A percentile compares a stretch with the other conserved stretches of the same genome.
Evolutionary conservation across 177 flowering plant genomes (phyloP).

Genomic region (Vitis hybrid): DNA sequence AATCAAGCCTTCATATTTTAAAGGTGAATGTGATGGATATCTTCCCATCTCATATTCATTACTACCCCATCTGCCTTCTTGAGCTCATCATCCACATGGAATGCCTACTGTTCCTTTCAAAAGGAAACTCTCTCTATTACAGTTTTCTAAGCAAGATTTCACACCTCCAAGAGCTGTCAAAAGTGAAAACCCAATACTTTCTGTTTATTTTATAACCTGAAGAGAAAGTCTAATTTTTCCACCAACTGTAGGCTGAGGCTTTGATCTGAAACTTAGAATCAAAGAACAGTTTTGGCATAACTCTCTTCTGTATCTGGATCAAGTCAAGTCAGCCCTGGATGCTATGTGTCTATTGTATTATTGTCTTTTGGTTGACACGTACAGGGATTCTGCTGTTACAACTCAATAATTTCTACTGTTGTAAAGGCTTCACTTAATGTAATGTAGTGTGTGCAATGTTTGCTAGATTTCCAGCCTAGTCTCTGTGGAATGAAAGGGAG

Average conservation of each 20-base stretch:
- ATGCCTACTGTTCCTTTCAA: neutral
- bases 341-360: neutral
- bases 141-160: no score
- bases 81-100: slow-evolving; percentile 1
- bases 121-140: no score
- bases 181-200: no score
- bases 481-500: slow-evolving; percentile 17
- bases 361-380: neutral
- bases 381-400: neutral
- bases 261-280: no score
- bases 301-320: no score
- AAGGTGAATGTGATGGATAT: slow-evolving; percentile 1
- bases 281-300: no score
- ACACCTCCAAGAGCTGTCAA: no score
- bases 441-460: slow-evolving; percentile 4
- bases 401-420: neutral
- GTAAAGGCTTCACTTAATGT: neutral
- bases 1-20: neutral
- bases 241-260: no score
- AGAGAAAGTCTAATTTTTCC: no score
- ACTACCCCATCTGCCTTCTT: neutral
- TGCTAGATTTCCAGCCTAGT: slow-evolving; percentile 12
- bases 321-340: neutral
- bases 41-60: neutral
- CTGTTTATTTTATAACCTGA: no score